A percentile compares a stretch with the other conserved stretches of the same genome.
These are phyloP conservation scores for Chrysosporium keratinophilum DNA, from an alignment of 2,329 filamentous ascomycete genomes.

Conservation along the genomic window DNA sequence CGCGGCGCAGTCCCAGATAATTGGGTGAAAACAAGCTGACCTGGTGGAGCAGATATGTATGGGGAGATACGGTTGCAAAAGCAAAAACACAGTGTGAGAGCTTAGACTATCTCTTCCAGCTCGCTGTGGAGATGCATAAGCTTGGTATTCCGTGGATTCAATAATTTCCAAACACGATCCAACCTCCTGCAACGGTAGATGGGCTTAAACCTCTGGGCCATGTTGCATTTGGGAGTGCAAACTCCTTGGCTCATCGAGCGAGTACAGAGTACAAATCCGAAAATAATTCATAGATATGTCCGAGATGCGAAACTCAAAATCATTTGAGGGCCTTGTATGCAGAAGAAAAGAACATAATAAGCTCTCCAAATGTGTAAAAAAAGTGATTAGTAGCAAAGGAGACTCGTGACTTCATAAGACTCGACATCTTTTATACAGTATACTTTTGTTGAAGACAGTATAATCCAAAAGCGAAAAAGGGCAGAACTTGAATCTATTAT, in stretches of 20 bases:
- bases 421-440: background rate
- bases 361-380: too few species aligned
- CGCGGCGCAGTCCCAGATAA: background rate
- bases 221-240: too few species aligned
- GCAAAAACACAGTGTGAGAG: conserved; percentile 97
- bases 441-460: background rate
- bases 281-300: too few species aligned
- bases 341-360: background rate
- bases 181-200: background rate
- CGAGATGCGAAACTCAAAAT: background rate
- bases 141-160: conserved; percentile 53
- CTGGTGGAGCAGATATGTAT: conserved; percentile 56
- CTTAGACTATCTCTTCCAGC: conserved; percentile 89
- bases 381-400: background rate
- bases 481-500: too few species aligned
- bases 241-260: too few species aligned
- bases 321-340: background rate
- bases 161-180: background rate
- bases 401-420: background rate
- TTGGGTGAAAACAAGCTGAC: conserved; percentile 5
- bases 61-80: conserved; percentile 93
- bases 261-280: too few species aligned
- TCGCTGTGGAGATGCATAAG: conserved; percentile 96
- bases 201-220: too few species aligned
- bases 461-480: too few species aligned